Evolutionary conservation across 371 early-diverging fungal genomes (phyloP).

Genomic region (Nematocida ausubeli): DNA sequence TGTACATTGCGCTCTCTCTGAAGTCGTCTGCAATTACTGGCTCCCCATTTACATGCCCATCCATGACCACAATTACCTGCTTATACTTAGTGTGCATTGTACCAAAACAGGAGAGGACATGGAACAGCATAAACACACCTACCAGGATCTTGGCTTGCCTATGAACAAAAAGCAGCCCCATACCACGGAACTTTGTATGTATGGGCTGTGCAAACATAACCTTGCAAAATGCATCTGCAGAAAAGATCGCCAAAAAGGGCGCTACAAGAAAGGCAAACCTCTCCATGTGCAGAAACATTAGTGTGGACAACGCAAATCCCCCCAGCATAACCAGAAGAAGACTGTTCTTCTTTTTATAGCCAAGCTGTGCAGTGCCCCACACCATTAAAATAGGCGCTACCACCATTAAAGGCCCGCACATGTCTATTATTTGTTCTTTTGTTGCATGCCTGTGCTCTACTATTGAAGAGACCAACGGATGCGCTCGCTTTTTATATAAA

Average conservation of each 20-base stretch:
- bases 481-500: constrained; percentile 27
- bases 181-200: not conserved
- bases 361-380: not conserved
- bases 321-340: not conserved
- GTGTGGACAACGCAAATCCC: constrained; percentile 8
- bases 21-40: constrained; percentile 93
- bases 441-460: constrained; percentile 31
- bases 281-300: constrained; percentile 37
- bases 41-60: constrained; percentile 76
- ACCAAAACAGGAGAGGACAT: not conserved
- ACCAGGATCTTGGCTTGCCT: constrained; percentile 50
- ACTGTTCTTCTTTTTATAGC: not conserved
- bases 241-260: constrained; percentile 21
- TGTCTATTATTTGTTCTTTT: not conserved
- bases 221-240: constrained; percentile 57
- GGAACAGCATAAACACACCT: constrained; percentile 72
- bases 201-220: constrained; percentile 70
- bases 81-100: not conserved
- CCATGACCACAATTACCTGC: constrained; percentile 81
- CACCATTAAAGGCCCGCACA: not conserved
- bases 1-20: constrained; percentile 96
- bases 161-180: not conserved
- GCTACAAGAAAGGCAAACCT: constrained; percentile 38
- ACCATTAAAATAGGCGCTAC: not conserved
- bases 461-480: constrained; percentile 37